Percentiles rank a stretch among this genome's conserved stretches.
These are phyloP conservation scores for Xanthoconium purpureum DNA, from an alignment of 768 basidiomycete genomes.

Conservation along the genomic window DNA sequence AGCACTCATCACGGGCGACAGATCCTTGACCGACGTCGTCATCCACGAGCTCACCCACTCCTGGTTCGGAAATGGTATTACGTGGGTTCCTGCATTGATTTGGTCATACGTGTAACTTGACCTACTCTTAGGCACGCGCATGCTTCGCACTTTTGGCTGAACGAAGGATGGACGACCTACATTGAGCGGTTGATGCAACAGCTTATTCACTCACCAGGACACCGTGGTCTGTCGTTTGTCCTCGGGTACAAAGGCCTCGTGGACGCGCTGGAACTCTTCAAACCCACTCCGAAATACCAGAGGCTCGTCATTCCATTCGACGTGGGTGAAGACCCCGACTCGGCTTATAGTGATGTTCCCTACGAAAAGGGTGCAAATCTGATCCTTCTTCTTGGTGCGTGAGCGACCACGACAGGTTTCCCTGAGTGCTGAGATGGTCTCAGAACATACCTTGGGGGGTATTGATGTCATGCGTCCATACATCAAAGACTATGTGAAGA, in stretches of 20 bases:
- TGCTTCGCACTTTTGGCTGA: slow-evolving; percentile 83
- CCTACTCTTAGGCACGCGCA: slow-evolving; percentile 52
- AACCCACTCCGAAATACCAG: slow-evolving; percentile 65
- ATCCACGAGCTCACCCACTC: slow-evolving; percentile 86
- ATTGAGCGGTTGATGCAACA: slow-evolving; percentile 80
- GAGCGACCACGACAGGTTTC: too few relatives aligned
- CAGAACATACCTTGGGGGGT: slow-evolving; percentile 55
- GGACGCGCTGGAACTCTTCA: slow-evolving; percentile 66
- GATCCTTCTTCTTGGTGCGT: slow-evolving; percentile 71
- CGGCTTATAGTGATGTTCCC: slow-evolving; percentile 70
- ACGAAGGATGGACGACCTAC: slow-evolving; percentile 94
- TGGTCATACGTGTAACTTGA: not conserved
- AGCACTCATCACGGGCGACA: slow-evolving; percentile 86
- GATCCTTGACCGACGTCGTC: slow-evolving; percentile 82
- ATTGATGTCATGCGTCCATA: slow-evolving; percentile 56
- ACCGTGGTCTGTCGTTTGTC: slow-evolving; percentile 77
- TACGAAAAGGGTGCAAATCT: slow-evolving; percentile 93
- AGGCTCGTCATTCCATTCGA: slow-evolving; percentile 75
- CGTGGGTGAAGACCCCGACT: slow-evolving; percentile 72
- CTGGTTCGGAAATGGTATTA: slow-evolving; percentile 92
- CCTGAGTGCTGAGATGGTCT: not conserved
- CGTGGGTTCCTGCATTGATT: slow-evolving; percentile 41
- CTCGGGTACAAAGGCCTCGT: slow-evolving; percentile 69
- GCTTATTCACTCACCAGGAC: slow-evolving; percentile 64
- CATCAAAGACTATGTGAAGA: slow-evolving; percentile 51